Evolutionary conservation across 306 rosid genomes (phyloP).

Genomic region (Vigna hirtella): DNA sequence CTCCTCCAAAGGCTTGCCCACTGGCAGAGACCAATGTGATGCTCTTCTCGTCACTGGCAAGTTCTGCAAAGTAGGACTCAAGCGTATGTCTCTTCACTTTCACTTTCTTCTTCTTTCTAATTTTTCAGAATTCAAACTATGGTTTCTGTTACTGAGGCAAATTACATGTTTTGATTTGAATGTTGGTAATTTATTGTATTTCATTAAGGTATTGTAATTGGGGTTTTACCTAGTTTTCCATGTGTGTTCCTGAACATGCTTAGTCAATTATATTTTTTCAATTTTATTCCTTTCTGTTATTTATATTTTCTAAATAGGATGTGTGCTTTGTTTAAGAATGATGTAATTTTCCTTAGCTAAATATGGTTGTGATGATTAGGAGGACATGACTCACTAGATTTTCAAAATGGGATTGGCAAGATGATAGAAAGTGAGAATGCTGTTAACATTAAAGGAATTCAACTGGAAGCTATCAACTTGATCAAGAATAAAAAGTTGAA

Average conservation of each 20-base stretch:
- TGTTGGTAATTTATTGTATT: not conserved
- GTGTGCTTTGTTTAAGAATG: not conserved
- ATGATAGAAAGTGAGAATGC: conserved; percentile 39
- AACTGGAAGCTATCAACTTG: conserved; percentile 47
- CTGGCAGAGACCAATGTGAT: conserved; percentile 48
- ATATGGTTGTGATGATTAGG: conserved; percentile 53
- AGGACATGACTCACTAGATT: conserved; percentile 49
- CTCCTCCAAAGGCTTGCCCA: conserved; percentile 64
- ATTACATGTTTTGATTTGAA: no score
- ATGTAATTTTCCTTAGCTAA: not conserved
- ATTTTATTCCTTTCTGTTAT: conserved; percentile 3
- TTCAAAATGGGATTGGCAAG: conserved; percentile 38
- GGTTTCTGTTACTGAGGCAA: not conserved
- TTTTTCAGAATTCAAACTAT: not conserved
- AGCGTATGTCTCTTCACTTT: conserved; percentile 51
- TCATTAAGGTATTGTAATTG: not conserved
- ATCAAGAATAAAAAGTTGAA: conserved; percentile 60
- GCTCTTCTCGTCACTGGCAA: conserved; percentile 71
- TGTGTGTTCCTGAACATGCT: not conserved
- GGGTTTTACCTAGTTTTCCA: not conserved
- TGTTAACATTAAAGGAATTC: conserved; percentile 33
- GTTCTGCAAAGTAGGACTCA: conserved; percentile 58
- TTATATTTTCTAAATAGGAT: conserved; percentile 10
- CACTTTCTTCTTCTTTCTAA: not conserved
- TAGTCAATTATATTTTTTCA: not conserved